Percentiles rank a stretch among this genome's conserved stretches.
Evolutionary conservation across 2,329 filamentous ascomycete species (phyloP).

Genomic region (Cordyceps pruinosa): DNA sequence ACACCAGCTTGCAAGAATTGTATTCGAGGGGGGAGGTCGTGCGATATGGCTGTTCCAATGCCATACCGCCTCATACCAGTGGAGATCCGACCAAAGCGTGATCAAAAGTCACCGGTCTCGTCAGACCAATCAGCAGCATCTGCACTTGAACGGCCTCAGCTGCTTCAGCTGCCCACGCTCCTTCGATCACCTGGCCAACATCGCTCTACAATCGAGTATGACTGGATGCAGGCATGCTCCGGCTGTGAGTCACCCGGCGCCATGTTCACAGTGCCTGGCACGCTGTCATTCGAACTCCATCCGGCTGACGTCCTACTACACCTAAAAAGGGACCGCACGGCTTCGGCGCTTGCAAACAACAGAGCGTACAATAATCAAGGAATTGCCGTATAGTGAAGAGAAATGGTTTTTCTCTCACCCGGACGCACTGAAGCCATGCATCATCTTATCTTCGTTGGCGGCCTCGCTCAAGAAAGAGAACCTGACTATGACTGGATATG

Average conservation of each 20-base stretch:
- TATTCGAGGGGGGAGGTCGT: not conserved
- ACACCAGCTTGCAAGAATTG: not conserved
- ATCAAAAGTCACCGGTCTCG: not conserved
- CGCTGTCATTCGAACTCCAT: not conserved
- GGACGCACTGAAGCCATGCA: not conserved
- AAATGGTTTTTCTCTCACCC: not conserved
- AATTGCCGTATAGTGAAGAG: not conserved
- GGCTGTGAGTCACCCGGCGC: not conserved
- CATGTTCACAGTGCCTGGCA: not conserved
- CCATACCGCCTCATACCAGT: not conserved
- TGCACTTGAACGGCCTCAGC: not conserved
- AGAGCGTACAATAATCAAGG: not conserved
- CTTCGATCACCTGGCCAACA: not conserved
- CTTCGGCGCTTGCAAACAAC: not conserved
- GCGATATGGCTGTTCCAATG: not conserved
- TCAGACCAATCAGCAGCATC: not conserved
- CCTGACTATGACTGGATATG: not conserved
- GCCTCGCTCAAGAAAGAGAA: not conserved
- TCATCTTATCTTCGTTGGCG: not conserved
- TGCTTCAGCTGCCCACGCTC: not conserved
- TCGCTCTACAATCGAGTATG: not conserved
- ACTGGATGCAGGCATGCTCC: not conserved
- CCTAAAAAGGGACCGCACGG: not conserved
- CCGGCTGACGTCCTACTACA: not conserved
- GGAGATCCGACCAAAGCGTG: not conserved